Base-by-base conservation (phyloP, 2,329 filamentous ascomycete species). In the Diaporthe ampelina region DNA sequence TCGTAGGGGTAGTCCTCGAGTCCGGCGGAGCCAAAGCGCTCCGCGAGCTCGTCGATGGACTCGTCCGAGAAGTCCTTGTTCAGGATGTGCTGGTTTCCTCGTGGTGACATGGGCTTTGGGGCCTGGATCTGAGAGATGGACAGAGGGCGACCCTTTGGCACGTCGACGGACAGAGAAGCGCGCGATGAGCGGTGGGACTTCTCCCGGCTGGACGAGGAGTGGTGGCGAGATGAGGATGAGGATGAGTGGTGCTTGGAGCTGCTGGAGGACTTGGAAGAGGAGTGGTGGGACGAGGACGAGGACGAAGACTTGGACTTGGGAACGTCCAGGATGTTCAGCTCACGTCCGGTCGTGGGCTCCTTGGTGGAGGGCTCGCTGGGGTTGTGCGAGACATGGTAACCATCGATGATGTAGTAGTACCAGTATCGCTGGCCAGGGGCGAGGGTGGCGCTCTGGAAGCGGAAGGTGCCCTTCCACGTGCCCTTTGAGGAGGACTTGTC, bases 401-500 rank as follows among this genome's bases (percentile, higher is more conserved):
- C 97, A 85, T 99, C 97, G 85, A 98, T 97, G 92, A 98, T 98
- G 90, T 98, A 99, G 92, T 99, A 99, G 92, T 98, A 99, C 97
- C 97, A 99, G 92, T 98, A 98, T 83, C 96, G 93, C 84, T 94
- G 92, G 83, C 96, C 95, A 80, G 94, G 89, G 88, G 96, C 92
- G 80, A 98, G 91, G 75, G 94, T 96, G 76, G 91, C 87, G 83
- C 93, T 93, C 86, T 97, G 94, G 88, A 99, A 98, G 87, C 95
- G 93, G 89, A 99, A 98, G 81, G 95, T 97, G 82, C 96, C 97
- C 84, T 95, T 94, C 95, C 96, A 98, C 79, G 94, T 94, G 82
- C 95, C 95, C 89, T 98, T 98, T 86, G 93, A 92, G 65, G 93
- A 90, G 82, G 88, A 86, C 87, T 91, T 92, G 85, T 98, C 95